phyloP scores from a whole-genome alignment of 768 basidiomycete genomes.

The Lentinus brumalis region DNA sequence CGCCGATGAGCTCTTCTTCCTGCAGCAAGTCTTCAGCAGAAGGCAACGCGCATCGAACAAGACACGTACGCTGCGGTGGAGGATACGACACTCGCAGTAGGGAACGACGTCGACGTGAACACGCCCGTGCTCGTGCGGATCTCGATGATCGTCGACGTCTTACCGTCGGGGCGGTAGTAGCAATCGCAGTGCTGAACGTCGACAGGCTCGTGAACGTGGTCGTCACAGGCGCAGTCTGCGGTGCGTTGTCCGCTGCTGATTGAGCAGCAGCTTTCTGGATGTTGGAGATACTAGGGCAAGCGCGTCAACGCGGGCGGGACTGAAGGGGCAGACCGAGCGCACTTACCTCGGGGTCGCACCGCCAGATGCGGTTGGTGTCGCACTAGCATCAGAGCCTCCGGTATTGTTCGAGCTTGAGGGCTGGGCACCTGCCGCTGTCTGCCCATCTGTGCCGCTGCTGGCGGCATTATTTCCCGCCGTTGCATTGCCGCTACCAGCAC shows the following conservation, averaged over 20 bases:
- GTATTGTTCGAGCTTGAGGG: neutral
- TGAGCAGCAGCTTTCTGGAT: neutral
- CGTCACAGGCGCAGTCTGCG: conserved; percentile 3
- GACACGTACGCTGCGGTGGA: conserved; percentile 1
- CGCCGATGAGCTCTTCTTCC: neutral
- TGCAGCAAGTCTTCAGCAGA: neutral
- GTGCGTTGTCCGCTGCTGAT: conserved; percentile 5
- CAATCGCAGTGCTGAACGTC: conserved; percentile 8
- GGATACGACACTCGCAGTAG: neutral
- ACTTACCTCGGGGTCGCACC: neutral
- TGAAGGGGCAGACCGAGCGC: too few species aligned
- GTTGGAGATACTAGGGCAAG: neutral
- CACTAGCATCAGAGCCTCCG: neutral
- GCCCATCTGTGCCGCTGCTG: neutral
- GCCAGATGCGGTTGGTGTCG: neutral
- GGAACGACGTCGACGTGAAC: conserved; percentile 8
- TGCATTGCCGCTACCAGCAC: neutral
- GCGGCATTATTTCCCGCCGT: neutral
- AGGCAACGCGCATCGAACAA: too few species aligned
- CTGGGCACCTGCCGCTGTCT: neutral
- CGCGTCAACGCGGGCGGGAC: neutral
- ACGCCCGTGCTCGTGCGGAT: conserved; percentile 4
- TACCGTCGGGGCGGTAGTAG: neutral
- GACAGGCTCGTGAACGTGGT: conserved; percentile 1
- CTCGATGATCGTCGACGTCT: conserved; percentile 7